These are phyloP conservation scores for Kodamaea hsintzibuensis DNA, from an alignment of 805 yeast genomes.

Conservation along the genomic window DNA sequence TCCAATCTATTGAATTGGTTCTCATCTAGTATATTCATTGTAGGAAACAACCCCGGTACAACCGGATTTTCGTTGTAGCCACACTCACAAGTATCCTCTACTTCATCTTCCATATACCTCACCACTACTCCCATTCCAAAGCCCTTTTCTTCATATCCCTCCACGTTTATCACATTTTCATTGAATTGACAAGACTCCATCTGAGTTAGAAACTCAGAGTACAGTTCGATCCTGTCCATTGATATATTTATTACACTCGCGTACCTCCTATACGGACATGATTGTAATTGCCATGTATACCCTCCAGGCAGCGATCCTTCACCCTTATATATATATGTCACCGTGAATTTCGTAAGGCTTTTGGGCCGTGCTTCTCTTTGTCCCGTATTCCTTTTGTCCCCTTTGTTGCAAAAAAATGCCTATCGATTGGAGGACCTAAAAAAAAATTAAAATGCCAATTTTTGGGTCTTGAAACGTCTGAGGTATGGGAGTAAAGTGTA, in stretches of 20 bases:
- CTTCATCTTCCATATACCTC: not conserved
- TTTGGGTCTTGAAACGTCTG: not conserved
- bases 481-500: too few species aligned
- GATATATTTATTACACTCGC: not conserved
- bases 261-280: not conserved
- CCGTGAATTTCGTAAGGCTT: constrained; percentile 2
- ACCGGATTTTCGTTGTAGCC: constrained; percentile 22
- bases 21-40: constrained; percentile 26
- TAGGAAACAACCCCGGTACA: constrained; percentile 40
- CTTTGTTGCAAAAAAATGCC: constrained; percentile 3
- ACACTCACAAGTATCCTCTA: not conserved
- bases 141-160: not conserved
- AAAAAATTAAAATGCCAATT: not conserved
- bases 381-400: not conserved
- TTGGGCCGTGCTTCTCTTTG: constrained; percentile 1
- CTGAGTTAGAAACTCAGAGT: constrained; percentile 25
- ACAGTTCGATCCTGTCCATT: constrained; percentile 22
- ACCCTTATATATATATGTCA: not conserved
- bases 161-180: not conserved
- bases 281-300: not conserved
- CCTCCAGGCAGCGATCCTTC: not conserved
- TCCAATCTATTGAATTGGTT: constrained; percentile 27
- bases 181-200: constrained; percentile 18
- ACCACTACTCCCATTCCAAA: not conserved
- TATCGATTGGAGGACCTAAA: not conserved